These are phyloP conservation scores for Calonectria honghensis DNA, from an alignment of 2,329 filamentous ascomycete species.

Conservation along the genomic window DNA sequence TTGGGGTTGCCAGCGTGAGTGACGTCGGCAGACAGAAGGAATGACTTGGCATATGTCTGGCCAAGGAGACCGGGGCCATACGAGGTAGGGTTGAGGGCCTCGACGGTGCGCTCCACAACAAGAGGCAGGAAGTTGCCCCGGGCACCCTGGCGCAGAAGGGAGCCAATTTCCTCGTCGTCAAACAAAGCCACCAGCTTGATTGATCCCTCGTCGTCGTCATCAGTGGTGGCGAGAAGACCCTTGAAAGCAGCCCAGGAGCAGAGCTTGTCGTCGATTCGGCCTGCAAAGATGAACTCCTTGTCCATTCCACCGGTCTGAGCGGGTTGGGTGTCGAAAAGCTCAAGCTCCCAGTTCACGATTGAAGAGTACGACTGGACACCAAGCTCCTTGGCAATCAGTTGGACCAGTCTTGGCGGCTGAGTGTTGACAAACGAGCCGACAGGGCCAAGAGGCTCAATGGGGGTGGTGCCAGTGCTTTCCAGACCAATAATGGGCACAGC, in stretches of 20 bases:
- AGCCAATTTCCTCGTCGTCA: constrained; percentile 97
- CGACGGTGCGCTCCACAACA: constrained; percentile 87
- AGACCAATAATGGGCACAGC: constrained; percentile 96
- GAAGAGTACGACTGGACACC: constrained; percentile 80
- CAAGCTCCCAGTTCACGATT: constrained; percentile 97
- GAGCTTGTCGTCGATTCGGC: constrained; percentile 97
- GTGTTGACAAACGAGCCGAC: constrained; percentile 84
- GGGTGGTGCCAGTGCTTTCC: constrained; percentile 75
- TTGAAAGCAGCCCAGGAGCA: constrained; percentile 95
- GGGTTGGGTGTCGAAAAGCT: constrained; percentile 93
- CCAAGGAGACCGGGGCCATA: constrained; percentile 79
- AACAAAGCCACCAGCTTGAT: constrained; percentile 96
- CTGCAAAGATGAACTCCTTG: constrained; percentile 95
- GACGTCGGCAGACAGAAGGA: constrained; percentile 94
- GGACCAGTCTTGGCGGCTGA: constrained; percentile 90
- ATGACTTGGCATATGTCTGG: constrained; percentile 92
- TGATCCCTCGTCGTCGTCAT: constrained; percentile 75
- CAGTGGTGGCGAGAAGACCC: constrained; percentile 82
- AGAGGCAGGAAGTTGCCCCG: constrained; percentile 90
- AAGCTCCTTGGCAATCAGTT: constrained; percentile 87
- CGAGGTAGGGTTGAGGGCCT: constrained; percentile 74
- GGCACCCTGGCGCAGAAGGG: constrained; percentile 91
- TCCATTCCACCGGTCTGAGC: constrained; percentile 89
- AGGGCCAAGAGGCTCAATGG: constrained; percentile 71
- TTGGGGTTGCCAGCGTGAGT: constrained; percentile 97